Conservation (phyloP, 768 basidiomycete genomes). For the Fomitopsis pulvina region DNA sequence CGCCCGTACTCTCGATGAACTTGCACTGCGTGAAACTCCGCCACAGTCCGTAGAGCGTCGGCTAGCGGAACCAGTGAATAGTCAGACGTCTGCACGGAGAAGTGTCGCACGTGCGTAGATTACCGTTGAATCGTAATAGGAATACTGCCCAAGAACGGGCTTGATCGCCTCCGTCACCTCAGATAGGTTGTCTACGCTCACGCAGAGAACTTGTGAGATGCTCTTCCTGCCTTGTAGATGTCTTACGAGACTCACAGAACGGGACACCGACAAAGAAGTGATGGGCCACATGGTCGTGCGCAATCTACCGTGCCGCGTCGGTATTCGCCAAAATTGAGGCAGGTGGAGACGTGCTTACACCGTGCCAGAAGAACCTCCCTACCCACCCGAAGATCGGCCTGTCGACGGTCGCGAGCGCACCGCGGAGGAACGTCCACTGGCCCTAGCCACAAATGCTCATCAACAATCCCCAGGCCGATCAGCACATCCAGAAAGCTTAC, state of each 20-base stretch:
- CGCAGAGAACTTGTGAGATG: background rate
- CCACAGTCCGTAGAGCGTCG: slow-evolving; percentile 24
- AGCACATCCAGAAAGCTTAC: background rate
- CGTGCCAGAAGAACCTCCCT: slow-evolving; percentile 25
- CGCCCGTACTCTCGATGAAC: slow-evolving; percentile 26
- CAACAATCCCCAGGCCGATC: background rate
- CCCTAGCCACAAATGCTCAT: slow-evolving; percentile 14
- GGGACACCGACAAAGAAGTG: slow-evolving; percentile 24
- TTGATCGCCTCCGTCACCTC: slow-evolving; percentile 25
- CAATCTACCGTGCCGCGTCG: slow-evolving; percentile 15
- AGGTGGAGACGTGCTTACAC: slow-evolving; percentile 9
- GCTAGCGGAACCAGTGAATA: slow-evolving; percentile 2
- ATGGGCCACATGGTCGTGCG: slow-evolving; percentile 26
- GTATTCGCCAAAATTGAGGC: background rate
- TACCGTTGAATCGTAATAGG: slow-evolving; percentile 22
- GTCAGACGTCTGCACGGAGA: background rate
- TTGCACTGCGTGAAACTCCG: slow-evolving; percentile 25
- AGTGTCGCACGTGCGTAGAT: too few species aligned
- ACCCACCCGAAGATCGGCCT: slow-evolving; percentile 27
- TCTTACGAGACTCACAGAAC: slow-evolving; percentile 11
- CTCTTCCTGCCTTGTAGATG: background rate
- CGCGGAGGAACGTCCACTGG: slow-evolving; percentile 21
- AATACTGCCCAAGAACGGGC: slow-evolving; percentile 24
- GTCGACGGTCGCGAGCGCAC: slow-evolving; percentile 26
- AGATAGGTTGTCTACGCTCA: slow-evolving; percentile 23